Percentiles rank a stretch among this genome's conserved stretches.
phyloP scores from a whole-genome alignment of 2,329 filamentous ascomycete species.

The Bipolaris gigantea region DNA sequence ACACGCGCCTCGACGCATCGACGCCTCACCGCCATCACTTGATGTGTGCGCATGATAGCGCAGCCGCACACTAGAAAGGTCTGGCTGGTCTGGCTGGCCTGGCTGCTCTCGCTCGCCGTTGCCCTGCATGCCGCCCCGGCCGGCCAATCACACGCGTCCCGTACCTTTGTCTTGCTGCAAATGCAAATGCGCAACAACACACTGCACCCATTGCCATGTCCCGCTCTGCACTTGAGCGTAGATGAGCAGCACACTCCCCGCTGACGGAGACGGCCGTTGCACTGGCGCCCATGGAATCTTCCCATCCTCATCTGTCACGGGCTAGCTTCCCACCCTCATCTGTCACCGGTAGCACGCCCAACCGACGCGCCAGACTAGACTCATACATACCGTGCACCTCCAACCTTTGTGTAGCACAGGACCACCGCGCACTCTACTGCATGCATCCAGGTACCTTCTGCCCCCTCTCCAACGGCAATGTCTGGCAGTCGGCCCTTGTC shows the following conservation, averaged over 20 bases:
- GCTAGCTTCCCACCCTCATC: too few species aligned
- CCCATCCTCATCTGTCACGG: too few species aligned
- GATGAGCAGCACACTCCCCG: background rate
- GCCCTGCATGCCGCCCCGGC: constrained; percentile 1
- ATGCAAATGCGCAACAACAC: background rate
- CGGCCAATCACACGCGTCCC: background rate
- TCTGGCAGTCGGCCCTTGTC: background rate
- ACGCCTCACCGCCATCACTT: constrained; percentile 2
- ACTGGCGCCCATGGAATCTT: too few species aligned
- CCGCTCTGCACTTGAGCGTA: background rate
- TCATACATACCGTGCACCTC: too few species aligned
- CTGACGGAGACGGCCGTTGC: background rate
- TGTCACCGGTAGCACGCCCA: too few species aligned
- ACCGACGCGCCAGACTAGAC: too few species aligned
- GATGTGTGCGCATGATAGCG: constrained; percentile 2
- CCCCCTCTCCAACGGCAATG: background rate
- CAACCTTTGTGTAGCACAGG: background rate
- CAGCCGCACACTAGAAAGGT: constrained; percentile 1
- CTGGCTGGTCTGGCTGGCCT: background rate
- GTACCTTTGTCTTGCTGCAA: background rate
- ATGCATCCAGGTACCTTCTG: background rate
- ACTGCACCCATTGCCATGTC: background rate
- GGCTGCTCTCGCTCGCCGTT: background rate
- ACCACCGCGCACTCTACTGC: background rate
- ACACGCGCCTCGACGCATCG: background rate